Percentiles rank a stretch among this genome's conserved stretches.
Conservation (phyloP, 768 basidiomycete species). For the Wakefieldia striispora region DNA sequence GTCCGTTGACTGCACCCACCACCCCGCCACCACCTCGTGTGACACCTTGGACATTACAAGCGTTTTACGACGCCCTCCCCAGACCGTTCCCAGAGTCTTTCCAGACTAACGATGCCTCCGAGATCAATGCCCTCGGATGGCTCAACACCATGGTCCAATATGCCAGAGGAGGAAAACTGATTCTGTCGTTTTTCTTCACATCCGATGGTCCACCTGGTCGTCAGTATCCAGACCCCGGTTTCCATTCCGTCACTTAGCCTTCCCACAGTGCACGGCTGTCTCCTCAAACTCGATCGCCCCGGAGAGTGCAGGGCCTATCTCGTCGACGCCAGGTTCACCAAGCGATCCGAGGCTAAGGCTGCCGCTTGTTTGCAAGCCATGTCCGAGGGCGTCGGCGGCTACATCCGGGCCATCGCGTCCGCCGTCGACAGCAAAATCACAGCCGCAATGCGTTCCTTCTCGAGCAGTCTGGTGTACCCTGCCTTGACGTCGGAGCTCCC, state of each 20-base stretch:
- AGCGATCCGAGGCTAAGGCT: slow-evolving; percentile 63
- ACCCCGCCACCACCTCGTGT: slow-evolving; percentile 6
- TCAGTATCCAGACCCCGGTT: slow-evolving; percentile 32
- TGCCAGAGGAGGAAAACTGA: slow-evolving; percentile 48
- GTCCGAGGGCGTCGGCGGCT: slow-evolving; percentile 56
- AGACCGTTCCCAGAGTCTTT: slow-evolving; percentile 59
- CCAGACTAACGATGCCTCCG: slow-evolving; percentile 41
- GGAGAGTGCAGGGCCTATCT: slow-evolving; percentile 54
- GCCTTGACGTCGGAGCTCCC: slow-evolving; percentile 43
- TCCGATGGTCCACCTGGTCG: slow-evolving; percentile 42
- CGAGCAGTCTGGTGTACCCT: slow-evolving; percentile 45
- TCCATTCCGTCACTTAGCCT: slow-evolving; percentile 3
- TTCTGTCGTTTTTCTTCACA: slow-evolving; percentile 43
- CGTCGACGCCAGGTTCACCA: slow-evolving; percentile 60
- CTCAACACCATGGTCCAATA: slow-evolving; percentile 50
- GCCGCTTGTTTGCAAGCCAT: slow-evolving; percentile 67
- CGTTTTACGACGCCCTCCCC: slow-evolving; percentile 64
- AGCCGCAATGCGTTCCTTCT: slow-evolving; percentile 42
- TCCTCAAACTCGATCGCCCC: slow-evolving; percentile 57
- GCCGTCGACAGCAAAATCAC: slow-evolving; percentile 47
- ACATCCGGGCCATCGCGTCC: slow-evolving; percentile 46
- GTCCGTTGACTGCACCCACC: neutral
- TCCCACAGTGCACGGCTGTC: slow-evolving; percentile 54
- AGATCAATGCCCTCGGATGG: slow-evolving; percentile 56
- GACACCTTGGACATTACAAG: slow-evolving; percentile 44